phyloP scores from a whole-genome alignment of 78 protist species.

The Neovahlkampfia damariscottae region DNA sequence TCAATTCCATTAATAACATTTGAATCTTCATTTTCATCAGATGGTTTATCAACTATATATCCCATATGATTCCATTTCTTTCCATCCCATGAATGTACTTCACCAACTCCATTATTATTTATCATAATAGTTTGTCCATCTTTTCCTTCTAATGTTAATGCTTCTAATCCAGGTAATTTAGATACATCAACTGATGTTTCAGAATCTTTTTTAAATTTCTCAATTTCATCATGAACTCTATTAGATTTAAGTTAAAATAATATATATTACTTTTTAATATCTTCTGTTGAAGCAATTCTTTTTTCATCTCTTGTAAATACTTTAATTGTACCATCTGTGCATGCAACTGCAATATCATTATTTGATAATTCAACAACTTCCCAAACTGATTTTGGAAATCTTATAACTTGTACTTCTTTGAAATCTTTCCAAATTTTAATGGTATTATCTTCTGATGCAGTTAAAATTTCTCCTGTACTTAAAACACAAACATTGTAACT shows the following conservation, averaged over 20 bases:
- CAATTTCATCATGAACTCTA: background rate
- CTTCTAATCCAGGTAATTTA: background rate
- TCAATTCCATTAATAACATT: background rate
- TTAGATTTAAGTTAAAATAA: too few relatives aligned
- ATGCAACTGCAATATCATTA: slow-evolving; percentile 4
- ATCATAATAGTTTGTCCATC: background rate
- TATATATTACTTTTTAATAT: too few relatives aligned
- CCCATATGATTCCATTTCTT: background rate
- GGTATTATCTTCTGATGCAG: background rate
- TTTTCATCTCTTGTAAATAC: background rate
- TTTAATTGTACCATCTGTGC: background rate
- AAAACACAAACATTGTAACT: background rate
- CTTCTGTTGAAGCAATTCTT: background rate
- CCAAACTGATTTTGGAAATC: slow-evolving; percentile 1
- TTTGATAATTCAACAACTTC: background rate
- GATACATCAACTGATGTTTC: background rate
- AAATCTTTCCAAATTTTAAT: background rate
- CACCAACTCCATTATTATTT: background rate
- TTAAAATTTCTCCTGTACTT: background rate
- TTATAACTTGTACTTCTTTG: background rate
- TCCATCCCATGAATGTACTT: background rate
- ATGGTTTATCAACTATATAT: background rate
- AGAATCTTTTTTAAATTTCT: background rate
- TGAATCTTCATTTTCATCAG: background rate
- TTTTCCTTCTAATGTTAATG: background rate